These are phyloP conservation scores for Macadamia integrifolia DNA, from an alignment of 164 flowering plant species.

Conservation along the genomic window DNA sequence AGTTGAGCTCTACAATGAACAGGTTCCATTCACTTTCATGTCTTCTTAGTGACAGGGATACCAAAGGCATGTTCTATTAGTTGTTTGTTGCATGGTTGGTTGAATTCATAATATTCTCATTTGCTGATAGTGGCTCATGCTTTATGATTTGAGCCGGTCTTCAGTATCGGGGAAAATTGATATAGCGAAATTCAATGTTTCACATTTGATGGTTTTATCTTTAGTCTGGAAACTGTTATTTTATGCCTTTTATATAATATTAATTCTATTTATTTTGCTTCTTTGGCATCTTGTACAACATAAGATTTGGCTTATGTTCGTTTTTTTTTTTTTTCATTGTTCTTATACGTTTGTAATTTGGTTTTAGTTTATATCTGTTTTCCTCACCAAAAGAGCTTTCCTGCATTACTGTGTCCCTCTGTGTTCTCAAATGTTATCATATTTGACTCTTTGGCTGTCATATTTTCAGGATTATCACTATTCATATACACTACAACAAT, in stretches of 20 bases:
- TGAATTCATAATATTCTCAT: neutral
- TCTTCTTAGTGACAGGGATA: neutral
- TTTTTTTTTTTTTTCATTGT: neutral
- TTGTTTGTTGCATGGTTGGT: neutral
- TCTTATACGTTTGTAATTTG: neutral
- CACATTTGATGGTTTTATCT: slow-evolving; percentile 70
- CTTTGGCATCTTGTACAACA: neutral
- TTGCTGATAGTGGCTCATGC: slow-evolving; percentile 8
- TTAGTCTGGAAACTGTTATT: neutral
- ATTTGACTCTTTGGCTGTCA: neutral
- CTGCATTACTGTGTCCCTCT: too few relatives aligned
- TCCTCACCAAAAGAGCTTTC: too few relatives aligned
- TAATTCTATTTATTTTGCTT: neutral
- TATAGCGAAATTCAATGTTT: slow-evolving; percentile 48
- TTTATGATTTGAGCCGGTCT: slow-evolving; percentile 38
- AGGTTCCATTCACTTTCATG: slow-evolving; percentile 41
- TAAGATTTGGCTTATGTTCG: too few relatives aligned
- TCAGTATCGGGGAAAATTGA: slow-evolving; percentile 62
- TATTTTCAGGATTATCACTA: slow-evolving; percentile 64
- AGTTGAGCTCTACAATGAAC: slow-evolving; percentile 88
- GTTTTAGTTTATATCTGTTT: too few relatives aligned
- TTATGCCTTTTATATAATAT: neutral
- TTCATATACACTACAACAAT: slow-evolving; percentile 76
- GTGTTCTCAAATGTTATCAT: neutral
- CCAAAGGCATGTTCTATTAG: neutral